A percentile compares a stretch with the other conserved stretches of the same genome.
Evolutionary conservation across 768 basidiomycete genomes (phyloP).

Genomic region (Tricholoma terreum): DNA sequence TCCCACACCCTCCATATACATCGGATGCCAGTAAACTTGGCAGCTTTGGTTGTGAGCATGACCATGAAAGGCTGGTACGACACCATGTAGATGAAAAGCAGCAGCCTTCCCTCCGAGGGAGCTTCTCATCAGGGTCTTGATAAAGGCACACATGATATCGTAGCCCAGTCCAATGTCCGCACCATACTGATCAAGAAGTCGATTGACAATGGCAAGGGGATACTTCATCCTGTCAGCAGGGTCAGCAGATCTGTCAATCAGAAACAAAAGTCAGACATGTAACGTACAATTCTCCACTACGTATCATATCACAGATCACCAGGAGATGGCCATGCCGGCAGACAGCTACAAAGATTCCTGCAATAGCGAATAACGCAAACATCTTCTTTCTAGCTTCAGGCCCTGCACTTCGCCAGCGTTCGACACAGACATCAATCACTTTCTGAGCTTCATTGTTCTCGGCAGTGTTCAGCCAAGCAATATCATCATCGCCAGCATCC

Average conservation of each 20-base stretch:
- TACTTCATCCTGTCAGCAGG: too few relatives aligned
- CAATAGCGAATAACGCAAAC: slow-evolving; percentile 6
- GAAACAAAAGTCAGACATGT: slow-evolving; percentile 22
- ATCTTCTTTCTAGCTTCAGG: slow-evolving; percentile 17
- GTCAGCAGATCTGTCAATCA: slow-evolving; percentile 21
- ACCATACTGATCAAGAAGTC: slow-evolving; percentile 19
- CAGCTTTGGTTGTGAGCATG: slow-evolving; percentile 25
- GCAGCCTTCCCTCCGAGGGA: slow-evolving; percentile 13
- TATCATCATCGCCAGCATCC: slow-evolving; percentile 1
- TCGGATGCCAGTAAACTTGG: slow-evolving; percentile 19
- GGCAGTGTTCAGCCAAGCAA: slow-evolving; percentile 16
- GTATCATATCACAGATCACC: too few relatives aligned
- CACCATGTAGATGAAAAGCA: slow-evolving; percentile 1
- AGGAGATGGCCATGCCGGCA: too few relatives aligned
- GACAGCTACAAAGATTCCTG: slow-evolving; percentile 23
- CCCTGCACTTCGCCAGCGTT: slow-evolving; percentile 4
- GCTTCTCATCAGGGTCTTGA: slow-evolving; percentile 19
- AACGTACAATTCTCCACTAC: too few relatives aligned
- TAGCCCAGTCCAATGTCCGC: too few relatives aligned
- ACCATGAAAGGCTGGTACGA: slow-evolving; percentile 23
- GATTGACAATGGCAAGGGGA: slow-evolving; percentile 14
- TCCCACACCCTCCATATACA: too few relatives aligned
- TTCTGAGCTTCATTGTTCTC: slow-evolving; percentile 13
- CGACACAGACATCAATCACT: slow-evolving; percentile 13
- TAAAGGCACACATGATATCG: too few relatives aligned